Evolutionary conservation across 805 yeast genomes (phyloP).

Genomic region (Cyberlindnera misumaiensis): DNA sequence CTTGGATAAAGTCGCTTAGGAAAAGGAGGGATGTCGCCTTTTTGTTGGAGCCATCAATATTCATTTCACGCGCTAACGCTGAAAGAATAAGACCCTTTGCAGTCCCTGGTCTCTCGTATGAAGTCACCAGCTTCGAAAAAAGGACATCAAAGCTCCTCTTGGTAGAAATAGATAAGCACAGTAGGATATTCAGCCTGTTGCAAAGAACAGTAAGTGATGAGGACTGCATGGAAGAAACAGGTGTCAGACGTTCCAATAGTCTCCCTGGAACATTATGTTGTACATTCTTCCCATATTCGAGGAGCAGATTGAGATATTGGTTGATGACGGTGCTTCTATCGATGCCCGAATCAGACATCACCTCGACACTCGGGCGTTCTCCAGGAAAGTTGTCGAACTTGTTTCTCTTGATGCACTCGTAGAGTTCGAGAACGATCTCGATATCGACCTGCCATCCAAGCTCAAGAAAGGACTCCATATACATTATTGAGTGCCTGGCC

Average conservation of each 20-base stretch:
- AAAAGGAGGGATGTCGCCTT: conserved; percentile 2
- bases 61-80: conserved; percentile 6
- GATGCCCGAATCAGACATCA: conserved; percentile 6
- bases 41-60: conserved; percentile 7
- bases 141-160: conserved; percentile 13
- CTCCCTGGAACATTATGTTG: not conserved
- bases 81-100: conserved; percentile 5
- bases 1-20: conserved; percentile 3
- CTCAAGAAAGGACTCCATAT: not conserved
- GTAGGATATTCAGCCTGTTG: conserved; percentile 19
- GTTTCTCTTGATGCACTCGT: conserved; percentile 16
- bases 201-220: conserved; percentile 11
- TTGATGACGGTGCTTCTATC: conserved; percentile 11
- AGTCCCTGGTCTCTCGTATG: conserved; percentile 6
- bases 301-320: conserved; percentile 14
- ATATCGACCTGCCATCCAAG: conserved; percentile 14
- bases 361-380: conserved; percentile 8
- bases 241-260: conserved; percentile 15
- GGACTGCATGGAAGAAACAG: conserved; percentile 13
- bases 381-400: conserved; percentile 15
- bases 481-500: not conserved
- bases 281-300: conserved; percentile 2
- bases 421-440: conserved; percentile 10
- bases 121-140: conserved; percentile 9
- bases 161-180: conserved; percentile 10